Evolutionary conservation across 2,329 filamentous ascomycete species (phyloP).

Genomic region (Trichoderma semiorbis): DNA sequence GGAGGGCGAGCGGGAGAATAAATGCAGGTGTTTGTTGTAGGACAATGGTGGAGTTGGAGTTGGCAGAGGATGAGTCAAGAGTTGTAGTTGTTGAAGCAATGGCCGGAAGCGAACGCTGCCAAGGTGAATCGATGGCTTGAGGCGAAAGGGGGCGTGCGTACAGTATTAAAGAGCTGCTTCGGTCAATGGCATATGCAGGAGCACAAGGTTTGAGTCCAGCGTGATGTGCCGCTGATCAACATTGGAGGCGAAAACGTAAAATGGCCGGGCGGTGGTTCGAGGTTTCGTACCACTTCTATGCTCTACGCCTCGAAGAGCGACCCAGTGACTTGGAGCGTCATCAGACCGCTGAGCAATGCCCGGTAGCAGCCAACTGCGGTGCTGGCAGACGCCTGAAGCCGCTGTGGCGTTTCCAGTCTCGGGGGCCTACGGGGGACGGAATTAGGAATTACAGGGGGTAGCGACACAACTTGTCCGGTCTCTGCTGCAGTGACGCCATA

Average conservation of each 20-base stretch:
- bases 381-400: background rate
- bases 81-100: background rate
- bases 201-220: background rate
- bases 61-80: background rate
- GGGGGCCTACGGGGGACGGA: background rate
- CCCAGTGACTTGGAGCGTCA: background rate
- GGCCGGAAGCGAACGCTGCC: background rate
- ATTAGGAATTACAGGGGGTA: background rate
- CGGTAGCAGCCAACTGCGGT: background rate
- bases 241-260: background rate
- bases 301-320: background rate
- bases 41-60: background rate
- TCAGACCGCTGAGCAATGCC: background rate
- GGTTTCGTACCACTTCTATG: background rate
- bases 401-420: background rate
- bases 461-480: background rate
- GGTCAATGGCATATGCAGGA: background rate
- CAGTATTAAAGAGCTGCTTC: background rate
- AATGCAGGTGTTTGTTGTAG: background rate
- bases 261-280: background rate
- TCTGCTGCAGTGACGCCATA: background rate
- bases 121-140: background rate
- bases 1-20: background rate
- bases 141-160: background rate
- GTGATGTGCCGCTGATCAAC: slow-evolving; percentile 5